Conservation (phyloP, 331 rosid genomes). For the Malus hybrid region DNA sequence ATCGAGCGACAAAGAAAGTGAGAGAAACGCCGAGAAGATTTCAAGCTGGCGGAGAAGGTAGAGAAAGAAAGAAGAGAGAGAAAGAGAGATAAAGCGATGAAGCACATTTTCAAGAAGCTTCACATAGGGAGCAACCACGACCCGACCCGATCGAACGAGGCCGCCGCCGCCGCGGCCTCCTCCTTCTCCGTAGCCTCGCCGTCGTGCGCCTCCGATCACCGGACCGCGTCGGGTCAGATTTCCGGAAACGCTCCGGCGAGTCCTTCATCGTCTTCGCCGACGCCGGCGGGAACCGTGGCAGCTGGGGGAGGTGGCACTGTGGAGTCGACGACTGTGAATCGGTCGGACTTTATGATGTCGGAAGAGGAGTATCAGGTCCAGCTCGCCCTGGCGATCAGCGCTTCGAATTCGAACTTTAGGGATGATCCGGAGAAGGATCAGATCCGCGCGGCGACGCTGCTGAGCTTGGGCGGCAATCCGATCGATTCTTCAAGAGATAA, state of each 20-base stretch:
- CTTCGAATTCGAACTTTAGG: slow-evolving; percentile 79
- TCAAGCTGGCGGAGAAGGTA: slow-evolving; percentile 6
- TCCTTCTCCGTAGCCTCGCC: slow-evolving; percentile 31
- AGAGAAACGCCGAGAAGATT: slow-evolving; percentile 9
- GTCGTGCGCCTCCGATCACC: slow-evolving; percentile 46
- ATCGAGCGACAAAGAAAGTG: background rate
- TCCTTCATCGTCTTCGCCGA: slow-evolving; percentile 46
- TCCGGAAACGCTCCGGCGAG: slow-evolving; percentile 35
- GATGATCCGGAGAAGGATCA: slow-evolving; percentile 93
- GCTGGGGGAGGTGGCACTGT: slow-evolving; percentile 8
- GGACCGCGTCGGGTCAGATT: slow-evolving; percentile 17
- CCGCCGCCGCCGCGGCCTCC: background rate
- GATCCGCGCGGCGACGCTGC: slow-evolving; percentile 79
- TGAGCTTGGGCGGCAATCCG: slow-evolving; percentile 69
- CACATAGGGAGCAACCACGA: slow-evolving; percentile 81
- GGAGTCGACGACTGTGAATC: slow-evolving; percentile 23
- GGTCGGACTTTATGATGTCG: slow-evolving; percentile 67
- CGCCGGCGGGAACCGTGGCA: slow-evolving; percentile 4
- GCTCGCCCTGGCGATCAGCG: slow-evolving; percentile 96
- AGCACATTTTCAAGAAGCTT: slow-evolving; percentile 97
- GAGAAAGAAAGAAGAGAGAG: slow-evolving; percentile 5
- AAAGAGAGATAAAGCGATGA: slow-evolving; percentile 31
- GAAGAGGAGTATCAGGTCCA: slow-evolving; percentile 98
- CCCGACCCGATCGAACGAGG: slow-evolving; percentile 63
- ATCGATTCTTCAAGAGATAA: slow-evolving; percentile 39